A percentile compares a stretch with the other conserved stretches of the same genome.
Evolutionary conservation across 2,329 filamentous ascomycete genomes (phyloP).

Genomic region (Sarocladium brachiariae): DNA sequence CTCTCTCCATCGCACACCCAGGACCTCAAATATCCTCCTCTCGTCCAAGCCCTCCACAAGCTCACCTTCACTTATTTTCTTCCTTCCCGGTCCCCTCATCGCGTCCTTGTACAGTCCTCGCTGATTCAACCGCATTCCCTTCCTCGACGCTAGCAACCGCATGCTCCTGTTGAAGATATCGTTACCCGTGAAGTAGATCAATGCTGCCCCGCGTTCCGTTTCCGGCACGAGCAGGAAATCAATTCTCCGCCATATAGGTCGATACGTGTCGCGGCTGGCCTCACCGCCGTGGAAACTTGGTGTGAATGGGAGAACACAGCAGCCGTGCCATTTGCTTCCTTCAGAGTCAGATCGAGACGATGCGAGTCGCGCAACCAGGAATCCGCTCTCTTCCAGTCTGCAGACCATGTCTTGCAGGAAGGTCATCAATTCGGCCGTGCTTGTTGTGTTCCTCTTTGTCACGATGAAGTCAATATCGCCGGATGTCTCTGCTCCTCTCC

Average conservation of each 20-base stretch:
- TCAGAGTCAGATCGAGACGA: slow-evolving; percentile 37
- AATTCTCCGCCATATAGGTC: slow-evolving; percentile 66
- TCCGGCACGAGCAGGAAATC: slow-evolving; percentile 80
- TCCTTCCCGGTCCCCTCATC: slow-evolving; percentile 48
- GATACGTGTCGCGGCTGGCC: slow-evolving; percentile 16
- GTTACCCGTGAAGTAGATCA: slow-evolving; percentile 95
- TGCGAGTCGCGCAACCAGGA: slow-evolving; percentile 66
- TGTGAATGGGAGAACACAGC: slow-evolving; percentile 57
- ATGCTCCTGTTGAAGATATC: slow-evolving; percentile 91
- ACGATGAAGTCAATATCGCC: slow-evolving; percentile 84
- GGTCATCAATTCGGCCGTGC: slow-evolving; percentile 48
- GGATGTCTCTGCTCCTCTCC: slow-evolving; percentile 66
- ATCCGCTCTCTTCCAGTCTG: slow-evolving; percentile 50
- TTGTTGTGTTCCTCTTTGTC: slow-evolving; percentile 55
- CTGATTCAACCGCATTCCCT: slow-evolving; percentile 81
- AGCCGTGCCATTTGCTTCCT: slow-evolving; percentile 81
- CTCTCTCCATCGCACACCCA: slow-evolving; percentile 80
- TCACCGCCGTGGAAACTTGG: slow-evolving; percentile 21
- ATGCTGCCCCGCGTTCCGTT: slow-evolving; percentile 70
- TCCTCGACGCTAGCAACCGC: slow-evolving; percentile 69
- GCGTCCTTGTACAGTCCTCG: slow-evolving; percentile 69
- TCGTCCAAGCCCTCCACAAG: slow-evolving; percentile 71
- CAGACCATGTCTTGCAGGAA: slow-evolving; percentile 59
- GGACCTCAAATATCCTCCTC: slow-evolving; percentile 69
- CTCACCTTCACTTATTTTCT: slow-evolving; percentile 59